phyloP scores from a whole-genome alignment of 805 yeast genomes.

The Monosporozyma yasuniensis region DNA sequence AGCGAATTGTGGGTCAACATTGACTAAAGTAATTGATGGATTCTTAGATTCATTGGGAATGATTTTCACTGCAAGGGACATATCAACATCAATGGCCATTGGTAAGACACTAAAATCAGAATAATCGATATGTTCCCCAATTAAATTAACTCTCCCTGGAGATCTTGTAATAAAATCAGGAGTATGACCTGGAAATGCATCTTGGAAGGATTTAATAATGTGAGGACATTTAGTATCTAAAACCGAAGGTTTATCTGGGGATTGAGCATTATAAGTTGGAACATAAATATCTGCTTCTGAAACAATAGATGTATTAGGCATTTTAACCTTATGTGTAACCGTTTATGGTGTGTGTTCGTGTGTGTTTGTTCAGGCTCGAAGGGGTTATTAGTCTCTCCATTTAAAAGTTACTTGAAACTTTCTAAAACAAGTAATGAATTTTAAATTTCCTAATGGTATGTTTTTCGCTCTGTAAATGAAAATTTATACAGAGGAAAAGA shows the following conservation, averaged over 20 bases:
- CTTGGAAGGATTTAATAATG: conserved; percentile 8
- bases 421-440: too few species aligned
- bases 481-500: too few species aligned
- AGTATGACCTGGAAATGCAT: conserved; percentile 6
- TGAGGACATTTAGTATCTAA: conserved; percentile 5
- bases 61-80: conserved; percentile 43
- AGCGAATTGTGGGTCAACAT: conserved; percentile 31
- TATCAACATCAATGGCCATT: conserved; percentile 63
- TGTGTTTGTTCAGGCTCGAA: too few species aligned
- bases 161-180: conserved; percentile 47
- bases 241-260: conserved; percentile 6
- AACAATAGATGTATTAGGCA: background rate
- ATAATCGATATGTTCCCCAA: conserved; percentile 71
- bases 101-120: conserved; percentile 59
- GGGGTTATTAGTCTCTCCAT: too few species aligned
- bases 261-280: conserved; percentile 8
- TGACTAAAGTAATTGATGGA: conserved; percentile 29
- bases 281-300: conserved; percentile 5
- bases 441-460: too few species aligned
- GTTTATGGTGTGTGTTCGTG: too few species aligned
- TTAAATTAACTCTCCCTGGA: conserved; percentile 67
- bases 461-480: too few species aligned
- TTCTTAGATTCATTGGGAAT: conserved; percentile 8
- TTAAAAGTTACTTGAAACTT: too few species aligned
- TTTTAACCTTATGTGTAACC: too few species aligned